Evolutionary conservation across 139 green algal species (phyloP).

Genomic region (Gonium pectorale): DNA sequence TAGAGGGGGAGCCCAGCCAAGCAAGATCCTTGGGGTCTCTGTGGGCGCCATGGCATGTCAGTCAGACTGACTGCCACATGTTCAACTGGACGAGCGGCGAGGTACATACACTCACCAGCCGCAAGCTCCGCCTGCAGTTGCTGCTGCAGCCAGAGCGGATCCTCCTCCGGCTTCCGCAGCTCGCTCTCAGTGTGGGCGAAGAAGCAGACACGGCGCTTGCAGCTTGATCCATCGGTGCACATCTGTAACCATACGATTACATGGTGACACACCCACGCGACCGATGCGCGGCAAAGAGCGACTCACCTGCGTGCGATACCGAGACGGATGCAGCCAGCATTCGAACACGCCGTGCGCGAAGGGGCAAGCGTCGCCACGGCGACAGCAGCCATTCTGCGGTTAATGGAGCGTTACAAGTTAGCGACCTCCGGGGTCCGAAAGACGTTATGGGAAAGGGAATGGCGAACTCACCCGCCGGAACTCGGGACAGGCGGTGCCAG

Average conservation of each 20-base stretch:
- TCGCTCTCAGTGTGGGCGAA: constrained; percentile 93
- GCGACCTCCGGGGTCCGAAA: too few species aligned
- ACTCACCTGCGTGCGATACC: constrained; percentile 89
- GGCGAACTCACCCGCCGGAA: constrained; percentile 77
- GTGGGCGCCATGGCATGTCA: too few species aligned
- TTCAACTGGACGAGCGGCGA: too few species aligned
- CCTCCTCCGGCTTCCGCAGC: constrained; percentile 79
- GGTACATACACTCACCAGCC: not conserved
- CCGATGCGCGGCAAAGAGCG: too few species aligned
- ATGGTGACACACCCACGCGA: not conserved
- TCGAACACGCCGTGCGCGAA: constrained; percentile 98
- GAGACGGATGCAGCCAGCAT: constrained; percentile 95
- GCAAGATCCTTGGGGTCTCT: too few species aligned
- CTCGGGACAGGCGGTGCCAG: constrained; percentile 93
- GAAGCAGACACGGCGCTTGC: constrained; percentile 95
- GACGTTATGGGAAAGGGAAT: too few species aligned
- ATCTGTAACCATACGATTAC: constrained; percentile 72
- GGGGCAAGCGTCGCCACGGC: constrained; percentile 87
- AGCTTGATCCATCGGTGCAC: constrained; percentile 93
- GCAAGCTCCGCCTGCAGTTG: constrained; percentile 55
- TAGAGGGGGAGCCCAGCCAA: too few species aligned
- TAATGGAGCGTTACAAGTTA: too few species aligned
- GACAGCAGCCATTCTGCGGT: constrained; percentile 82
- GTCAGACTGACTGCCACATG: too few species aligned
- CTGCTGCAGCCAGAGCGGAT: constrained; percentile 68